Conservation (phyloP, 2,329 filamentous ascomycete species). For the Colletotrichum sp. region DNA sequence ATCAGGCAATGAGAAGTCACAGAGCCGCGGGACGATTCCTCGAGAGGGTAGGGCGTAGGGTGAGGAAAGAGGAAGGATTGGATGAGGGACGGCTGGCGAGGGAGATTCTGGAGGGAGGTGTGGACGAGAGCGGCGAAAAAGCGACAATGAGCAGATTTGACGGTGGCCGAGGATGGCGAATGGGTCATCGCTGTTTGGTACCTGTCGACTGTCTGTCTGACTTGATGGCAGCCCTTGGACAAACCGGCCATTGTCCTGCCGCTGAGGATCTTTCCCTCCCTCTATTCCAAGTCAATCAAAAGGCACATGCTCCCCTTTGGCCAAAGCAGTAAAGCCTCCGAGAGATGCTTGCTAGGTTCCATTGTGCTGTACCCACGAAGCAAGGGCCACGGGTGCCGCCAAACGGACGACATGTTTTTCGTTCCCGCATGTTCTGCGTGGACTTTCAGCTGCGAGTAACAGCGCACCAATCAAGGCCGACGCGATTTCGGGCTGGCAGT, state of each 20-base stretch:
- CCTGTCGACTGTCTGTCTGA: not conserved
- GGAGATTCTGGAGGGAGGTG: not conserved
- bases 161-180: not conserved
- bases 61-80: not conserved
- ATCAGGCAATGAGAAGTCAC: not conserved
- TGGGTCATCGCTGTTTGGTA: not conserved
- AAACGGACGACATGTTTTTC: not conserved
- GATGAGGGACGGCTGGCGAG: not conserved
- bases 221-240: not conserved
- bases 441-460: not conserved
- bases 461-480: not conserved
- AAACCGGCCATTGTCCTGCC: not conserved
- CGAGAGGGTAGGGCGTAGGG: not conserved
- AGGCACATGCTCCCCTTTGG: not conserved
- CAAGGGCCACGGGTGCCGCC: not conserved
- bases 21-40: not conserved
- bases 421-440: not conserved
- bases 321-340: not conserved
- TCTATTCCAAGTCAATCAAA: not conserved
- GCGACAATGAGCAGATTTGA: not conserved
- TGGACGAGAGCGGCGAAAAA: not conserved
- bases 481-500: not conserved
- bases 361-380: not conserved
- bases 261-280: not conserved
- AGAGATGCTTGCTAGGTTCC: not conserved